phyloP scores from a whole-genome alignment of 2,329 filamentous ascomycete species.

The Nothophoma quercina region DNA sequence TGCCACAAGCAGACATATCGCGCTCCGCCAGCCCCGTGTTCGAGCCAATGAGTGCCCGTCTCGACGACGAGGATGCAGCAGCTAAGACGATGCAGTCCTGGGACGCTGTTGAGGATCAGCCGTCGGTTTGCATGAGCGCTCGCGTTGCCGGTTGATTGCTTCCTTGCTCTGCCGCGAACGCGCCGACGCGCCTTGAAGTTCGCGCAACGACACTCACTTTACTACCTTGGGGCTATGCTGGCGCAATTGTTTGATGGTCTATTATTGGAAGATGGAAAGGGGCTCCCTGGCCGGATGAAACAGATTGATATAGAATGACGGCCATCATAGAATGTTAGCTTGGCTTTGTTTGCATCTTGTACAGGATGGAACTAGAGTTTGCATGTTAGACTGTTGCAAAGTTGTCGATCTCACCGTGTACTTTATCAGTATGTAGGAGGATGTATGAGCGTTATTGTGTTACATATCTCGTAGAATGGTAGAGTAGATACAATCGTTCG shows the following conservation, averaged over 20 bases:
- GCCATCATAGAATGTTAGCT: not conserved
- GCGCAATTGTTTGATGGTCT: not conserved
- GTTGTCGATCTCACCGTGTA: not conserved
- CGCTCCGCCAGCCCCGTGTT: conserved; percentile 44
- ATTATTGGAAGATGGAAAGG: not conserved
- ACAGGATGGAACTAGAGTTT: not conserved
- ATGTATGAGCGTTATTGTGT: not conserved
- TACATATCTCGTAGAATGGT: no score
- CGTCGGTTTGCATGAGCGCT: conserved; percentile 42
- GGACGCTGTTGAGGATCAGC: conserved; percentile 40
- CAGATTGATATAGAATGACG: not conserved
- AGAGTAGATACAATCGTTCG: no score
- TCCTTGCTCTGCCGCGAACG: not conserved
- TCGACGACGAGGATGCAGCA: conserved; percentile 35
- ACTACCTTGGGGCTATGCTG: not conserved
- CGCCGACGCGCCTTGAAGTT: not conserved
- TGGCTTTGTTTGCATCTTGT: not conserved
- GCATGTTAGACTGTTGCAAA: not conserved
- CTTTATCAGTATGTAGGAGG: no score
- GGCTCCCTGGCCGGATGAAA: not conserved
- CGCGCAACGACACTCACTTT: conserved; percentile 6
- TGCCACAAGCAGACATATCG: conserved; percentile 41
- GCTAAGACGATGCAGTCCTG: conserved; percentile 25
- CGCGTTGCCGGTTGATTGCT: conserved; percentile 31
- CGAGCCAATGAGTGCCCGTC: conserved; percentile 46